These are phyloP conservation scores for Kazachstania martiniae DNA, from an alignment of 805 yeast genomes.

Conservation along the genomic window DNA sequence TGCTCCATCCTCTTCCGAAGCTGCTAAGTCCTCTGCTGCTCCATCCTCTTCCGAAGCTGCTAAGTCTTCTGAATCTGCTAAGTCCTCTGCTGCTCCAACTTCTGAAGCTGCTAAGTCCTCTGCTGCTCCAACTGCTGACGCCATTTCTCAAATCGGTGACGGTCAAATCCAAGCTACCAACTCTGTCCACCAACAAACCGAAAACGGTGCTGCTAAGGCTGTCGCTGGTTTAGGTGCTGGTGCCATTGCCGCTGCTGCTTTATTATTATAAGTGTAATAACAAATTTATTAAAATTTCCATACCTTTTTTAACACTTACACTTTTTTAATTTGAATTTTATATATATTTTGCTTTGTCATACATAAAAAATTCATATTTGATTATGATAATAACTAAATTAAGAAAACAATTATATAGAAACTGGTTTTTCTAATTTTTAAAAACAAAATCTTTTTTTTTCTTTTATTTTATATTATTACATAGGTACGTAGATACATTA, in stretches of 20 bases:
- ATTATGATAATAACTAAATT: too few relatives aligned
- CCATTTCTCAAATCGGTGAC: conserved; percentile 10
- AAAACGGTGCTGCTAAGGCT: conserved; percentile 16
- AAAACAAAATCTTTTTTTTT: too few relatives aligned
- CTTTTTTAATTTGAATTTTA: too few relatives aligned
- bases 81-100: conserved; percentile 3
- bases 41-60: conserved; percentile 1
- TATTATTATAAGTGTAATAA: conserved; percentile 14
- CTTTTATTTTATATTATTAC: too few relatives aligned
- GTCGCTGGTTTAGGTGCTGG: conserved; percentile 16
- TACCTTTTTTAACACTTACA: too few relatives aligned
- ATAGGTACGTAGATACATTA: too few relatives aligned
- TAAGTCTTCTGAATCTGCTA: conserved; percentile 1
- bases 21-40: conserved; percentile 1
- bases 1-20: conserved; percentile 3
- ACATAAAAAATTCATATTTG: too few relatives aligned
- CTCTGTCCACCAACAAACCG: conserved; percentile 8
- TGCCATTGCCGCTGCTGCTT: conserved; percentile 15
- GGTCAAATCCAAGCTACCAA: conserved; percentile 9
- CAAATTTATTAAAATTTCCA: too few relatives aligned
- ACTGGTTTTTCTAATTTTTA: too few relatives aligned
- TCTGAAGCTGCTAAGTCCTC: conserved; percentile 2
- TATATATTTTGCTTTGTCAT: too few relatives aligned
- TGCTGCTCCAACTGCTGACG: conserved; percentile 5
- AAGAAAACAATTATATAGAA: too few relatives aligned